Evolutionary conservation across 257 asterid genomes (phyloP), one percentile per base, ranked within the genome.

Genomic region (Handroanthus guayacan): DNA sequence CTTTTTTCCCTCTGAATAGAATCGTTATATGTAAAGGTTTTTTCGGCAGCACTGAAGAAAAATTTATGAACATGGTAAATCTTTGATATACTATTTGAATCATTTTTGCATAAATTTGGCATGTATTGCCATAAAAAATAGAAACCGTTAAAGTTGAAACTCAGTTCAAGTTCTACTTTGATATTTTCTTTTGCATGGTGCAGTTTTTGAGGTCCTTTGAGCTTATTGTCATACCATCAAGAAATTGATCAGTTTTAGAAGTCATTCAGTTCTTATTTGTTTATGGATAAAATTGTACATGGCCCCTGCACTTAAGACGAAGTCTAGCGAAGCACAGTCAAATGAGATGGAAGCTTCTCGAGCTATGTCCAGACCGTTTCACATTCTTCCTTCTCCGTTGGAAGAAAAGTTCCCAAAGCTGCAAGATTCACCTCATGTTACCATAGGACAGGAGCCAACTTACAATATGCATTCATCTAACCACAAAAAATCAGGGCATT

Each of bases 261-360:
- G 11, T 62, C 37, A 1, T 66, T 44, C 39, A 55, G 45, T 78
- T 75, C 62, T 20, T 67, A 54, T 74, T 25, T 18, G 14, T 81
- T 75, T 82, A 80, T 85, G 92, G 86, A 55, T 67, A 65, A 70
- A 71, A 11, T 78, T 79, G 84, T 85, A 83, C 18, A 85, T 83
- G 70, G 76, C 78, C 45, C 88, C 86, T 56, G 69, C 87, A 69
- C 78, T 74, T 56, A 73, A 75, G 78, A 84, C 66, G 62, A 82
- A 86, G 75, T 75, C 80, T 48, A 52, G 73, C 74, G 86, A 83
- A 73, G 50, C 78, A 39, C 78, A 80, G 43, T 66, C 80, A 39
- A 71, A 72, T 78, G 77, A 77, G 80, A 82, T 84, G 87, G 89
- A 85, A 74, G 84, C 81, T 72, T 84, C 91, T 45, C 44, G 45